A percentile compares a stretch with the other conserved stretches of the same genome.
Conservation (phyloP, 495 filamentous ascomycete species). For the Penicillium chermesinum region DNA sequence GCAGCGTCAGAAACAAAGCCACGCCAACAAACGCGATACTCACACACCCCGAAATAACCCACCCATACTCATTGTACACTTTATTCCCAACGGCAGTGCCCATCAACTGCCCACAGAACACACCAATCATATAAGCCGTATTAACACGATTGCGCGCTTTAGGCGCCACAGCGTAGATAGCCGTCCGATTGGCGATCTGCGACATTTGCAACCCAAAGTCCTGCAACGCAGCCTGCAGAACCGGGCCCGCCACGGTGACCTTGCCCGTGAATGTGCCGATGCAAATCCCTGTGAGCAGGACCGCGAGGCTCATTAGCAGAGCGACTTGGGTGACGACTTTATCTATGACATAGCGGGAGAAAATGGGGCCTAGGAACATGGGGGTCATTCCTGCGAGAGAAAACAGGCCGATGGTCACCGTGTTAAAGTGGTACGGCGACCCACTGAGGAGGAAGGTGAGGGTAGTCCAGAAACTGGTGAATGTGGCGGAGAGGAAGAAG, state of each 20-base stretch:
- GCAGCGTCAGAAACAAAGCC: constrained; percentile 52
- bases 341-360: constrained; percentile 66
- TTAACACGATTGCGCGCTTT: constrained; percentile 73
- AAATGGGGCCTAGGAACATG: constrained; percentile 62
- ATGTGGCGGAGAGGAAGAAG: constrained; percentile 51
- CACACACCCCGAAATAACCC: constrained; percentile 62
- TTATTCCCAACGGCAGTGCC: constrained; percentile 70
- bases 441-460: constrained; percentile 71
- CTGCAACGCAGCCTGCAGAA: constrained; percentile 66
- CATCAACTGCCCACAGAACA: constrained; percentile 70
- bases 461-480: constrained; percentile 79
- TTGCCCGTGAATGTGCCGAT: constrained; percentile 66
- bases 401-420: constrained; percentile 69
- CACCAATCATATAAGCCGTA: constrained; percentile 74
- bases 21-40: constrained; percentile 62
- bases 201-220: constrained; percentile 71
- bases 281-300: constrained; percentile 56
- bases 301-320: constrained; percentile 55
- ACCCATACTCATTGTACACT: constrained; percentile 64
- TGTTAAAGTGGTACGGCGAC: constrained; percentile 61
- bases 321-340: constrained; percentile 58
- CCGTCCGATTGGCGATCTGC: constrained; percentile 68
- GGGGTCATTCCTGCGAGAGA: constrained; percentile 68
- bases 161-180: constrained; percentile 67
- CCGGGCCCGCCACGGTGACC: constrained; percentile 64